Percentiles rank a stretch among this genome's conserved stretches.
Conservation (phyloP, 2,329 filamentous ascomycete genomes). For the Phaeophleospora eucalypticola region DNA sequence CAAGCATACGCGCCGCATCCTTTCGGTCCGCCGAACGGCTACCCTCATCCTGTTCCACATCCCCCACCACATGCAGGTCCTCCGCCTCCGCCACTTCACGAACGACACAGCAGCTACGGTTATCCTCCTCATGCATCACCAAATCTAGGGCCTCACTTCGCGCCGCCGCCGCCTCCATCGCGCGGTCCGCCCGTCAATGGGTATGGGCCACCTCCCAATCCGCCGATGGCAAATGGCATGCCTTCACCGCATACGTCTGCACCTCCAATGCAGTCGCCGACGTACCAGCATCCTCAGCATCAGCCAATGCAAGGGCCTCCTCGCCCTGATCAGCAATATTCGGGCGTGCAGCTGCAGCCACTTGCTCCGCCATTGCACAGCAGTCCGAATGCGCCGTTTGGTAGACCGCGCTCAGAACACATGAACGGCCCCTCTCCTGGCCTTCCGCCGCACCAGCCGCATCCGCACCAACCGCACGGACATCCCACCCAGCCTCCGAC, state of each 20-base stretch:
- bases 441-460: conserved; percentile 1
- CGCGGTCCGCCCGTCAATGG: conserved; percentile 5
- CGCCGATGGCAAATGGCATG: conserved; percentile 33
- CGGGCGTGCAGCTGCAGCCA: neutral
- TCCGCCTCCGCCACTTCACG: conserved; percentile 17
- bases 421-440: conserved; percentile 4
- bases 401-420: conserved; percentile 14
- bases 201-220: conserved; percentile 6
- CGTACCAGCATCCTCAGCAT: conserved; percentile 16
- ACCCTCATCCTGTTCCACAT: conserved; percentile 23
- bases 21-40: conserved; percentile 20
- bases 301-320: conserved; percentile 11
- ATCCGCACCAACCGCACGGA: conserved; percentile 13
- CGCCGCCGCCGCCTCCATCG: conserved; percentile 15
- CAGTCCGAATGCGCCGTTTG: conserved; percentile 12
- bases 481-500: conserved; percentile 10
- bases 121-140: conserved; percentile 18
- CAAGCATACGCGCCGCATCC: neutral
- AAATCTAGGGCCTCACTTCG: conserved; percentile 1
- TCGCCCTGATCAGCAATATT: neutral
- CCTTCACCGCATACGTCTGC: conserved; percentile 35
- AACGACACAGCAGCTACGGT: conserved; percentile 22
- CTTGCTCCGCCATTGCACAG: conserved; percentile 14
- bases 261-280: conserved; percentile 20
- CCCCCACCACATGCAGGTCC: conserved; percentile 20